Conservation (phyloP, 2,329 filamentous ascomycete genomes). For the Hypoxylon sp. region DNA sequence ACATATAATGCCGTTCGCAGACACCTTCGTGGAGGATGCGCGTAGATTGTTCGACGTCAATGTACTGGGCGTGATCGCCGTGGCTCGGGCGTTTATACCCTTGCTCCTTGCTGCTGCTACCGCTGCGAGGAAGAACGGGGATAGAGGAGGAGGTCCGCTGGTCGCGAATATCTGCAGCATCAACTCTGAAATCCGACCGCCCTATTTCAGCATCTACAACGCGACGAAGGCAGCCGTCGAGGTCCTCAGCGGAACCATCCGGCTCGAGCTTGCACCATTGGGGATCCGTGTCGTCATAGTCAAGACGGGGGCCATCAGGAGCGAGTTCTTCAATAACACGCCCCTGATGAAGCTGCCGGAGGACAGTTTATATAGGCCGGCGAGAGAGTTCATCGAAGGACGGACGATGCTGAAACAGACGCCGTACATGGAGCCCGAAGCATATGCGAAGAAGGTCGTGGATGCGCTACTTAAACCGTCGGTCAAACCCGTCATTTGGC, state of each 20-base stretch:
- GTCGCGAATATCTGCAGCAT: conserved; percentile 47
- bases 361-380: conserved; percentile 44
- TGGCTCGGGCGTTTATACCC: conserved; percentile 41
- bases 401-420: conserved; percentile 39
- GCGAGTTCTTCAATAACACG: conserved; percentile 43
- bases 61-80: conserved; percentile 41
- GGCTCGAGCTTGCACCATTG: conserved; percentile 46
- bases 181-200: conserved; percentile 40
- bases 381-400: conserved; percentile 41
- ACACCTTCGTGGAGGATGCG: conserved; percentile 37
- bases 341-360: conserved; percentile 41
- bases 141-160: conserved; percentile 15
- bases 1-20: conserved; percentile 43
- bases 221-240: conserved; percentile 50
- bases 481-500: conserved; percentile 47
- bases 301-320: conserved; percentile 46
- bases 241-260: conserved; percentile 40
- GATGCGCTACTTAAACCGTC: conserved; percentile 35
- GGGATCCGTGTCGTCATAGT: conserved; percentile 47
- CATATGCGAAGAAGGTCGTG: conserved; percentile 44
- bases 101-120: conserved; percentile 29
- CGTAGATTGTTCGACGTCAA: conserved; percentile 43
- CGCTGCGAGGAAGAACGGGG: not conserved
- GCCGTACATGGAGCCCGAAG: conserved; percentile 33
- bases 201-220: conserved; percentile 46